phyloP scores from a whole-genome alignment of 164 flowering plant species.

The Berberis thunbergii region DNA sequence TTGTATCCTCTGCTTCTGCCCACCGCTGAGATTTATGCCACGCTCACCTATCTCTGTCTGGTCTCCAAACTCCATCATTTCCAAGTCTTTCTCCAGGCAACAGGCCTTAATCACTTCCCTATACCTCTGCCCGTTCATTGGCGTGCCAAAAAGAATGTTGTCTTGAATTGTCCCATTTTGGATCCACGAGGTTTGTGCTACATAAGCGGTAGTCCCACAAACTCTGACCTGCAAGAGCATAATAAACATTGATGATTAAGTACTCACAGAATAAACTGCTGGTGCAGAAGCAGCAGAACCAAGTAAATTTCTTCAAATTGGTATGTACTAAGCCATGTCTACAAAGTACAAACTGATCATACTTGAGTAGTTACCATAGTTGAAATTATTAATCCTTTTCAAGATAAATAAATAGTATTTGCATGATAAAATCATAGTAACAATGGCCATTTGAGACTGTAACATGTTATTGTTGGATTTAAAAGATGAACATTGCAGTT shows the following conservation, averaged over 20 bases:
- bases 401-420: no score
- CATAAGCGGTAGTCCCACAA: constrained; percentile 88
- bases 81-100: constrained; percentile 80
- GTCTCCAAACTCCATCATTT: constrained; percentile 96
- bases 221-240: constrained; percentile 55
- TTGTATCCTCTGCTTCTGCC: constrained; percentile 95
- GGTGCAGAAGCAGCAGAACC: not conserved
- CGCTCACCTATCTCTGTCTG: constrained; percentile 99
- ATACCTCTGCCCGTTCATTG: constrained; percentile 62
- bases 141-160: constrained; percentile 77
- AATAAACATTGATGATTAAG: no score
- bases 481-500: no score
- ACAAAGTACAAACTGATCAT: no score
- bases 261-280: not conserved
- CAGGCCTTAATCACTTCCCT: constrained; percentile 66
- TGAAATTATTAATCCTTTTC: not conserved
- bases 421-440: no score
- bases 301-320: no score
- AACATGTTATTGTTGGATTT: no score
- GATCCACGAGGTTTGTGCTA: constrained; percentile 96
- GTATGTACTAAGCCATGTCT: no score
- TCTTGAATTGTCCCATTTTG: constrained; percentile 94
- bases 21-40: constrained; percentile 97
- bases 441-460: no score
- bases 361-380: not conserved